Evolutionary conservation across 805 yeast genomes (phyloP).

Genomic region (Lipomyces chichibuensis): DNA sequence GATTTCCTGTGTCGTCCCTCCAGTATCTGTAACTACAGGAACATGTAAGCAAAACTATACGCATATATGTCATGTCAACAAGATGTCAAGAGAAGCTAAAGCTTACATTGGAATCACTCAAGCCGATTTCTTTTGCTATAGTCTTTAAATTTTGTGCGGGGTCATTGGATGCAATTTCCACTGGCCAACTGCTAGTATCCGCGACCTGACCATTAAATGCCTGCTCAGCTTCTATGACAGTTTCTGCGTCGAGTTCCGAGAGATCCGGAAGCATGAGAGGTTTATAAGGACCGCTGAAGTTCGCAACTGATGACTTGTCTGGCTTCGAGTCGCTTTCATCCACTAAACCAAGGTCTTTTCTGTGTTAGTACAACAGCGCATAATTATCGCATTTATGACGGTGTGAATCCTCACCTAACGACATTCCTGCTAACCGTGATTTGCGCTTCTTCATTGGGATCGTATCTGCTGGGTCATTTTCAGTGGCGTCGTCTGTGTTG

Average conservation of each 20-base stretch:
- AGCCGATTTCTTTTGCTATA: constrained; percentile 21
- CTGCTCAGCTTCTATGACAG: not conserved
- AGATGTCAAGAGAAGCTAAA: too few relatives aligned
- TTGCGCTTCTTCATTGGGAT: not conserved
- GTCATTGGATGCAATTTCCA: not conserved
- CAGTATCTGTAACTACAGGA: constrained; percentile 20
- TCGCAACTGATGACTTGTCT: not conserved
- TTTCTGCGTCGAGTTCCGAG: not conserved
- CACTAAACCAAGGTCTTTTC: constrained; percentile 9
- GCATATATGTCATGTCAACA: not conserved
- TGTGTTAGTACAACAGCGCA: not conserved
- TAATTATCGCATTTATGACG: not conserved
- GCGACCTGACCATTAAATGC: not conserved
- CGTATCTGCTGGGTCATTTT: not conserved
- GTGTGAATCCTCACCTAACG: not conserved
- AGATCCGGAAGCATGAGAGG: constrained; percentile 9
- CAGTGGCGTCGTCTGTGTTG: not conserved
- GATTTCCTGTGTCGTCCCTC: constrained; percentile 29
- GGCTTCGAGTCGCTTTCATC: not conserved
- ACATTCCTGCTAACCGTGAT: not conserved
- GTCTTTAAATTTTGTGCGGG: constrained; percentile 1
- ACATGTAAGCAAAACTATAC: not conserved
- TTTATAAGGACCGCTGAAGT: not conserved
- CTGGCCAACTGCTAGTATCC: constrained; percentile 14
- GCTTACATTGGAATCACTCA: constrained; percentile 18